Base-by-base conservation (phyloP, 139 green algal genomes). In the Chlorella sp. region DNA sequence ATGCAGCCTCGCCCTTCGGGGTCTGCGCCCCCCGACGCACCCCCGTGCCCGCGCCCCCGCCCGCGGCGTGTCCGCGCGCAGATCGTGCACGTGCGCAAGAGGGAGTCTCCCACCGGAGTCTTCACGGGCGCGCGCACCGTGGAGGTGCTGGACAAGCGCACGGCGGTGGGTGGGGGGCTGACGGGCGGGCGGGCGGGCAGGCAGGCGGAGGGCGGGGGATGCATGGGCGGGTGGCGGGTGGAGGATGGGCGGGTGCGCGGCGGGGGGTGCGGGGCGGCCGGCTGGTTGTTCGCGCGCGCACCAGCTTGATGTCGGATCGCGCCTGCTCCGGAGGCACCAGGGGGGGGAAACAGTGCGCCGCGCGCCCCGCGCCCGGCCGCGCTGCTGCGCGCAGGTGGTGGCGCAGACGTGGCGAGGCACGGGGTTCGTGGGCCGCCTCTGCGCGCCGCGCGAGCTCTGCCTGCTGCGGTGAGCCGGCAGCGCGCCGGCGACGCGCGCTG, bases 361-460 rank as follows among this genome's bases (percentile, higher is more conserved):
- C 64, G 55, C 9, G 11, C 51, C 29, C 51, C 11, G 11, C 45
- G 45, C 11, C 45, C 11, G 11, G 11, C 45, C 14, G 45, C 45
- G 14, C 29, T 33, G 2, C 31, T 43, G 31, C 33, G 11, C 27
- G 58, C 67, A 74, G 35, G 31, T 74, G 25, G 73, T 83, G 27
- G n/a, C 67, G 3, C 67, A 74, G 67, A 41, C 35, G 35, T 74
- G 67, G 67, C 53, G 17, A 3, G 35, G 27, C 8, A 63, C 14
- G 2, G 15, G 56, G 11, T n/a, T 17, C 33, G 25, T 33, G 25
- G 58, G 6, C 67, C 61, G 67, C 21, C 36, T 74, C 25, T 63
- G 48, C 21, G 80, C 80, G 12, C 74, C 82, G 2, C 65, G 82
- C 21, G 69, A 87, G 76, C 50, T 82, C 36, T 63, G 81, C 12